Conservation (phyloP, 331 rosid species). For the Malus hybrid region DNA sequence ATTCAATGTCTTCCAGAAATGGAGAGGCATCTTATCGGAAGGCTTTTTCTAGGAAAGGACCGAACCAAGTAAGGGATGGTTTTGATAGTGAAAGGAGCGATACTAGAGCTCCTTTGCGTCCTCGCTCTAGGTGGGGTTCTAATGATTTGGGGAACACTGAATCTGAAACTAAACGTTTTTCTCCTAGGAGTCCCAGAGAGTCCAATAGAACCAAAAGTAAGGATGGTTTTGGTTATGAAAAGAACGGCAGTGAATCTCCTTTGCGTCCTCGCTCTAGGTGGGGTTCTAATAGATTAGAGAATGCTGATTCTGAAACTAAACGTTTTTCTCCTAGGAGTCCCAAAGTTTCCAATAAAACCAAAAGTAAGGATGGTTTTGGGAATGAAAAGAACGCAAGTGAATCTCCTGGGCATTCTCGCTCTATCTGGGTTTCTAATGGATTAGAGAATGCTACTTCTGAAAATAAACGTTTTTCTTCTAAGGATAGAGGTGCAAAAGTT, state of each 20-base stretch:
- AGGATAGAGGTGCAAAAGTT: slow-evolving; percentile 10
- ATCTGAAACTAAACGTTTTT: slow-evolving; percentile 23
- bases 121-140: slow-evolving; percentile 34
- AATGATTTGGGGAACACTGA: slow-evolving; percentile 9
- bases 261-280: slow-evolving; percentile 24
- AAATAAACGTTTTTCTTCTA: slow-evolving; percentile 20
- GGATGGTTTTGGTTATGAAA: slow-evolving; percentile 12
- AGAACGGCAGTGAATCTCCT: background rate
- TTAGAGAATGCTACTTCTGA: slow-evolving; percentile 15
- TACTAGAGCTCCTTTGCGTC: slow-evolving; percentile 1
- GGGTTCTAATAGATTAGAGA: slow-evolving; percentile 23
- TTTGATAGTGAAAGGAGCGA: slow-evolving; percentile 3
- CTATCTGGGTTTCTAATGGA: slow-evolving; percentile 33
- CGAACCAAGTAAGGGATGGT: slow-evolving; percentile 8
- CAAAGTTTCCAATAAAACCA: slow-evolving; percentile 8
- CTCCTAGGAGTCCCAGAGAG: slow-evolving; percentile 16
- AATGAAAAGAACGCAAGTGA: background rate
- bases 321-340: slow-evolving; percentile 19
- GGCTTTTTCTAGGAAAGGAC: slow-evolving; percentile 6
- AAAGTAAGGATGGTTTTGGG: slow-evolving; percentile 15
- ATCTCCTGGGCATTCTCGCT: slow-evolving; percentile 2
- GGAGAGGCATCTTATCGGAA: slow-evolving; percentile 11
- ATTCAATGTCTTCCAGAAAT: background rate
- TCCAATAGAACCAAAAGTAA: slow-evolving; percentile 14
- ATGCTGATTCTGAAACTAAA: slow-evolving; percentile 21